Conservation (phyloP, 331 rosid species). For the Acacia pycnantha region DNA sequence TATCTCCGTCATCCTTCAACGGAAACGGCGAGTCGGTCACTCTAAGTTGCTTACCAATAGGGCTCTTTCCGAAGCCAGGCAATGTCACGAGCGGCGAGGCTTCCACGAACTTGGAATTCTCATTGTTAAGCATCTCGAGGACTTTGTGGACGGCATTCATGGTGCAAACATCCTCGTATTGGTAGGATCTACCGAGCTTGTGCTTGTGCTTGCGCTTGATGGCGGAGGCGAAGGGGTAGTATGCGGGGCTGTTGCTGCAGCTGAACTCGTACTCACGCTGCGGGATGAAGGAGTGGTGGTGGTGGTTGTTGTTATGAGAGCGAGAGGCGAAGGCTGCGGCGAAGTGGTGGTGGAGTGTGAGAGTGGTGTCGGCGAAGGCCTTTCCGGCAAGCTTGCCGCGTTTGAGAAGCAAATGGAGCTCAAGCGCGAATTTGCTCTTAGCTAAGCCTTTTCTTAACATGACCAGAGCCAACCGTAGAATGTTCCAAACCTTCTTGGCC, state of each 20-base stretch:
- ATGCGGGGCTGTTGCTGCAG: slow-evolving; percentile 84
- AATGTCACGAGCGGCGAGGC: slow-evolving; percentile 64
- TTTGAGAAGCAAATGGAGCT: slow-evolving; percentile 57
- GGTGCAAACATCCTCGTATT: slow-evolving; percentile 50
- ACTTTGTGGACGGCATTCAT: slow-evolving; percentile 55
- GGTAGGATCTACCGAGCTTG: neutral
- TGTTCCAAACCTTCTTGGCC: slow-evolving; percentile 64
- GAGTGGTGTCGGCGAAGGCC: slow-evolving; percentile 49
- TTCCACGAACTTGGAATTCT: slow-evolving; percentile 31
- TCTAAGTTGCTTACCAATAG: slow-evolving; percentile 59
- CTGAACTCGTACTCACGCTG: slow-evolving; percentile 88
- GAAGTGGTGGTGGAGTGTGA: slow-evolving; percentile 44
- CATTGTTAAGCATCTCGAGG: slow-evolving; percentile 55
- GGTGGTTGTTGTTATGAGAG: slow-evolving; percentile 35
- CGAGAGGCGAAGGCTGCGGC: slow-evolving; percentile 48
- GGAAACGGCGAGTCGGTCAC: slow-evolving; percentile 89
- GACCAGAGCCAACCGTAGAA: slow-evolving; percentile 52
- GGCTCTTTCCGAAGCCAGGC: slow-evolving; percentile 78
- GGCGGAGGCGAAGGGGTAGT: neutral
- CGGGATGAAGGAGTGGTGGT: slow-evolving; percentile 46
- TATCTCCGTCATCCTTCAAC: slow-evolving; percentile 52
- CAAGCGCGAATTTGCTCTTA: slow-evolving; percentile 58
- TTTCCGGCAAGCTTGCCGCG: slow-evolving; percentile 75
- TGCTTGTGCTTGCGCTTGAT: neutral
- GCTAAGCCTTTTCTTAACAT: slow-evolving; percentile 70